Conservation (phyloP, 2,329 filamentous ascomycete genomes). For the Magnaporthiopsis rhizophila region DNA sequence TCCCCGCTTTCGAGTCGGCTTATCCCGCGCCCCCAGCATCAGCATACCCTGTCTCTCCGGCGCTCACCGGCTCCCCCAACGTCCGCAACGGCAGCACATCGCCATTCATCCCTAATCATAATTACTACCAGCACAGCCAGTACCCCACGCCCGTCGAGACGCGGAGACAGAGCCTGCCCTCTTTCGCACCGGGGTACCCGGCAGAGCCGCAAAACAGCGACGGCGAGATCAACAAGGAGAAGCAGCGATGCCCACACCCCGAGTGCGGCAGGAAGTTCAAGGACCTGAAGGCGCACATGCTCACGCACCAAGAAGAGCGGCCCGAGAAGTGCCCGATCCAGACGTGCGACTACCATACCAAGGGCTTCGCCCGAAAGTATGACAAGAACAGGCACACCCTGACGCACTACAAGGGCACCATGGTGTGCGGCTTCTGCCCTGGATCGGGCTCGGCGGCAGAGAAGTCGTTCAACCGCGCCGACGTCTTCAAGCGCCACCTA, state of each 20-base stretch:
- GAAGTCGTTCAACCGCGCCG: conserved; percentile 92
- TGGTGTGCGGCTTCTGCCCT: conserved; percentile 93
- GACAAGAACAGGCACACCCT: conserved; percentile 93
- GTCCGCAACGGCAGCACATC: conserved; percentile 37
- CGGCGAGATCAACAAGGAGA: conserved; percentile 54
- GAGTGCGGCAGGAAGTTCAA: conserved; percentile 85
- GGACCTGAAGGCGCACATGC: conserved; percentile 87
- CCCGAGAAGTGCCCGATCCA: conserved; percentile 92
- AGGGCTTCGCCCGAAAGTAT: conserved; percentile 91
- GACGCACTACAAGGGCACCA: conserved; percentile 94
- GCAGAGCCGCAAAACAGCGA: conserved; percentile 54
- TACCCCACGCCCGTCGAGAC: conserved; percentile 39
- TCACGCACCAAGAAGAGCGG: conserved; percentile 84
- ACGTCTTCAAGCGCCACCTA: conserved; percentile 91
- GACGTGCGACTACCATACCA: conserved; percentile 84
- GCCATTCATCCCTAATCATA: conserved; percentile 26
- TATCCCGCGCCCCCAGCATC: conserved; percentile 31
- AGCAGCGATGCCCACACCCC: conserved; percentile 68
- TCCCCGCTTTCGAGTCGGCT: conserved; percentile 40
- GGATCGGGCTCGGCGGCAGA: conserved; percentile 81
- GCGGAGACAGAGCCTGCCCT: conserved; percentile 61
- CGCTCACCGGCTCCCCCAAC: conserved; percentile 49
- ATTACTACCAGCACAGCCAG: conserved; percentile 34
- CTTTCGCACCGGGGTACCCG: conserved; percentile 54
- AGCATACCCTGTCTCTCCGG: conserved; percentile 54